Conservation (phyloP, 2,329 filamentous ascomycete species). For the Xylariaceae sp. region DNA sequence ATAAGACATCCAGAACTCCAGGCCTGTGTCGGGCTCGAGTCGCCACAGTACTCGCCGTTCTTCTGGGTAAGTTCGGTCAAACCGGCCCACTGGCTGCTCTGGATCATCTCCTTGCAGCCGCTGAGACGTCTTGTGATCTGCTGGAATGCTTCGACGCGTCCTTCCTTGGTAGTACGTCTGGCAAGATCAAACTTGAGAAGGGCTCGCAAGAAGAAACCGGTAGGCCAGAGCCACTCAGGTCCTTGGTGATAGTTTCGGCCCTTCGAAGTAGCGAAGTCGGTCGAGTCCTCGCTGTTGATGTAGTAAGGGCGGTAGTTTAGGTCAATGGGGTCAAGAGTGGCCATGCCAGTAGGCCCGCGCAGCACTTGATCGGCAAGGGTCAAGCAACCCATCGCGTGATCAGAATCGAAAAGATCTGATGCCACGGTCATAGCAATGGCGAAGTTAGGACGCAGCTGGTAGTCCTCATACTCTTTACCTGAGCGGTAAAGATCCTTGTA, state of each 20-base stretch:
- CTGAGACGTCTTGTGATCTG: constrained; percentile 80
- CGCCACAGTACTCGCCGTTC: constrained; percentile 72
- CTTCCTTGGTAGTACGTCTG: constrained; percentile 57
- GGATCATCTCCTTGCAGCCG: constrained; percentile 80
- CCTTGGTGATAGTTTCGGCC: constrained; percentile 97
- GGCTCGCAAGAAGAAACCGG: constrained; percentile 89
- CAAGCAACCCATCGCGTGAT: constrained; percentile 74
- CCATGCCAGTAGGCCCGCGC: constrained; percentile 87
- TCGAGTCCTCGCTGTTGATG: constrained; percentile 87
- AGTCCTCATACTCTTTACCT: constrained; percentile 94
- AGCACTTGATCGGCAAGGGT: constrained; percentile 73
- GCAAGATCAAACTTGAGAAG: constrained; percentile 84
- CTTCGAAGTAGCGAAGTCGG: constrained; percentile 86
- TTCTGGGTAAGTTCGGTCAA: constrained; percentile 91
- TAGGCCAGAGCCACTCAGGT: constrained; percentile 97
- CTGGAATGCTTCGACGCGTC: constrained; percentile 83
- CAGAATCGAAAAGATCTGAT: constrained; percentile 74
- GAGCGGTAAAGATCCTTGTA: constrained; percentile 97
- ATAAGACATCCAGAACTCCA: constrained; percentile 95
- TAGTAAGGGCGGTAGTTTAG: constrained; percentile 94
- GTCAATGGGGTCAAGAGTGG: constrained; percentile 86
- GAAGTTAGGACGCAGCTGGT: constrained; percentile 92
- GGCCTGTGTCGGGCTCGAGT: constrained; percentile 91
- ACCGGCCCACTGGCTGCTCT: constrained; percentile 79
- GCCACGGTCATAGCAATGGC: constrained; percentile 93